Conservation (phyloP, 495 filamentous ascomycete genomes). For the Hypomontagnella monticulosa region DNA sequence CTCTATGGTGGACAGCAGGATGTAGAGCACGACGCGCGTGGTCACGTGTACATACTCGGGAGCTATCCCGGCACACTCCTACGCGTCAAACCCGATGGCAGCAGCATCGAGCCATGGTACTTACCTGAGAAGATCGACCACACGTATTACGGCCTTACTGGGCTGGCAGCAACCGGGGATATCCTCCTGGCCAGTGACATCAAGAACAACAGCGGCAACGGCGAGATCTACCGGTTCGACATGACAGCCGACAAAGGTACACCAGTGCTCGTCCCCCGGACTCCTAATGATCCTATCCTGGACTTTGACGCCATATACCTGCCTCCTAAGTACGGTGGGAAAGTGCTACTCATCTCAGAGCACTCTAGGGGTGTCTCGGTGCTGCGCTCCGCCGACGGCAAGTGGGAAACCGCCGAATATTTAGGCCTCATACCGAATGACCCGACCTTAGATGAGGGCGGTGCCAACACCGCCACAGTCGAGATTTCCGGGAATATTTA, state of each 20-base stretch:
- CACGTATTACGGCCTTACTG: conserved; percentile 40
- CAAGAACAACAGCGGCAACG: conserved; percentile 37
- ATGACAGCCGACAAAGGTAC: conserved; percentile 33
- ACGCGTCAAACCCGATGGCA: conserved; percentile 39
- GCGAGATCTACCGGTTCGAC: conserved; percentile 47
- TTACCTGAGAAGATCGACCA: conserved; percentile 28
- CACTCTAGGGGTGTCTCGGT: conserved; percentile 46
- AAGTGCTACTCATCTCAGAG: conserved; percentile 47
- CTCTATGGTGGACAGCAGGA: conserved; percentile 49
- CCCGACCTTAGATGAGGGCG: conserved; percentile 28
- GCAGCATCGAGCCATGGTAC: conserved; percentile 44
- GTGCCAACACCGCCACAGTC: conserved; percentile 33
- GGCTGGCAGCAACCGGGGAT: conserved; percentile 44
- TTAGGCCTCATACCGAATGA: conserved; percentile 44
- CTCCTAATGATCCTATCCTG: conserved; percentile 12
- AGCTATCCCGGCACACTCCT: conserved; percentile 47
- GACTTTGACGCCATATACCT: conserved; percentile 49
- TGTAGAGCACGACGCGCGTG: conserved; percentile 44
- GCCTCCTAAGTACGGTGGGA: conserved; percentile 48
- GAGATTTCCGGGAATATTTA: conserved; percentile 46
- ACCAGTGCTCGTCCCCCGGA: conserved; percentile 39
- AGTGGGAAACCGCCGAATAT: conserved; percentile 50
- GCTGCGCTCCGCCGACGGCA: conserved; percentile 45
- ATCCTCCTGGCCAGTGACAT: conserved; percentile 43
- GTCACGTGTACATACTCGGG: conserved; percentile 50